Conservation (phyloP, 2,329 filamentous ascomycete species). For the Elsinoe fawcettii region DNA sequence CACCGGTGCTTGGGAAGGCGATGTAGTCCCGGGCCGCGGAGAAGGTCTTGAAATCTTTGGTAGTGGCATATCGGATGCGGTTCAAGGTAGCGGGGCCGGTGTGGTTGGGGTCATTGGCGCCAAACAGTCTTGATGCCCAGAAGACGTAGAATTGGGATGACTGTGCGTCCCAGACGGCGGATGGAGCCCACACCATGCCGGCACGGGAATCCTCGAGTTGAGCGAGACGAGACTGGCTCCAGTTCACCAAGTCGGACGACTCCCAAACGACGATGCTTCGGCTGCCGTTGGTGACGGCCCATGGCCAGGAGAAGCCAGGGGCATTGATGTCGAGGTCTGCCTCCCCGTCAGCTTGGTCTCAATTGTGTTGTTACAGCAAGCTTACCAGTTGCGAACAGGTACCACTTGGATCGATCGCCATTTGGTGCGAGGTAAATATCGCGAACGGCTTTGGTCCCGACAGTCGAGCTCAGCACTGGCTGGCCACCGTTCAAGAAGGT, state of each 20-base stretch:
- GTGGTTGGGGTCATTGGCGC: conserved; percentile 41
- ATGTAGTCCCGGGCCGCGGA: conserved; percentile 45
- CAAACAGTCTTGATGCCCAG: conserved; percentile 43
- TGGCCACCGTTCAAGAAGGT: conserved; percentile 43
- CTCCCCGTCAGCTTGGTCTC: conserved; percentile 31
- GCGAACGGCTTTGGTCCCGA: conserved; percentile 47
- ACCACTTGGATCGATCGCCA: conserved; percentile 41
- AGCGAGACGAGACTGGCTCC: conserved; percentile 43
- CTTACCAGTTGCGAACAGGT: conserved; percentile 25
- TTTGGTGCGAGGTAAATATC: conserved; percentile 43
- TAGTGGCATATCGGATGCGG: conserved; percentile 49
- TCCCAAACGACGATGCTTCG: conserved; percentile 51
- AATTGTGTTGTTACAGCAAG: too few relatives aligned
- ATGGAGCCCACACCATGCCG: conserved; percentile 53
- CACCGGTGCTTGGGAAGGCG: conserved; percentile 38
- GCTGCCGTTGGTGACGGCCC: conserved; percentile 44
- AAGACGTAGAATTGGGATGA: conserved; percentile 42
- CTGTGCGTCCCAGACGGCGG: conserved; percentile 46
- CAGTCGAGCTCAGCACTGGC: conserved; percentile 44
- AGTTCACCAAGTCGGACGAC: conserved; percentile 44
- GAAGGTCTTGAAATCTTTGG: conserved; percentile 49
- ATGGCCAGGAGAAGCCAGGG: conserved; percentile 45
- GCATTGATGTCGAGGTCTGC: conserved; percentile 45
- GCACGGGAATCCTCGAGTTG: conserved; percentile 40
- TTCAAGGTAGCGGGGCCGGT: conserved; percentile 32